Conservation (phyloP, 1,284 basidiomycete species). For the Macrocystidia cucumis region DNA sequence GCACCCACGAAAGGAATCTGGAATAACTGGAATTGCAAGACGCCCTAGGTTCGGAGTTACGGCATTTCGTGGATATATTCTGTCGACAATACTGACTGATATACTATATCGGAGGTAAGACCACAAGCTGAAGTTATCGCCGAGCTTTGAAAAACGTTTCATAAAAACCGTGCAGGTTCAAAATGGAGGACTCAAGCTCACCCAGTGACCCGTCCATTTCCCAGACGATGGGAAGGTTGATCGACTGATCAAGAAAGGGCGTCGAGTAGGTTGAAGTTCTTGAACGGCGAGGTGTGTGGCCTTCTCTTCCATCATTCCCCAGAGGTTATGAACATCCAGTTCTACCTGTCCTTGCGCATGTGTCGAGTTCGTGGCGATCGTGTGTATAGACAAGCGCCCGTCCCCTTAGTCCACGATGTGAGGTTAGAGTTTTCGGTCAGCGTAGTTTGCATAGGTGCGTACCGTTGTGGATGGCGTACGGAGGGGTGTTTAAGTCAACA, state of each 20-base stretch:
- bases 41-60: conserved; percentile 30
- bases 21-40: conserved; percentile 72
- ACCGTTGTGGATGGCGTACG: conserved; percentile 72
- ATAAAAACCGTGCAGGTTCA: not conserved
- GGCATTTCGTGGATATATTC: conserved; percentile 25
- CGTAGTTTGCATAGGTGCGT: conserved; percentile 7
- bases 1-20: conserved; percentile 74
- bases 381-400: conserved; percentile 38
- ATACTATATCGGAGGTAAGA: conserved; percentile 36
- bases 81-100: conserved; percentile 16
- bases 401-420: conserved; percentile 22
- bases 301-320: conserved; percentile 57
- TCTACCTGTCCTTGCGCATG: conserved; percentile 47
- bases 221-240: conserved; percentile 64
- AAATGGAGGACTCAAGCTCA: conserved; percentile 16
- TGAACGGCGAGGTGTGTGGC: conserved; percentile 50
- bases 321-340: conserved; percentile 60
- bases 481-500: conserved; percentile 47
- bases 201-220: conserved; percentile 57
- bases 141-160: conserved; percentile 33
- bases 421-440: not conserved
- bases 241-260: conserved; percentile 60
- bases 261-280: conserved; percentile 40
- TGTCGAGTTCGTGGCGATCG: conserved; percentile 56
- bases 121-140: conserved; percentile 69